These are phyloP conservation scores for Nannochloropsis salina DNA, from an alignment of 108 stramenopile species.

Conservation along the genomic window DNA sequence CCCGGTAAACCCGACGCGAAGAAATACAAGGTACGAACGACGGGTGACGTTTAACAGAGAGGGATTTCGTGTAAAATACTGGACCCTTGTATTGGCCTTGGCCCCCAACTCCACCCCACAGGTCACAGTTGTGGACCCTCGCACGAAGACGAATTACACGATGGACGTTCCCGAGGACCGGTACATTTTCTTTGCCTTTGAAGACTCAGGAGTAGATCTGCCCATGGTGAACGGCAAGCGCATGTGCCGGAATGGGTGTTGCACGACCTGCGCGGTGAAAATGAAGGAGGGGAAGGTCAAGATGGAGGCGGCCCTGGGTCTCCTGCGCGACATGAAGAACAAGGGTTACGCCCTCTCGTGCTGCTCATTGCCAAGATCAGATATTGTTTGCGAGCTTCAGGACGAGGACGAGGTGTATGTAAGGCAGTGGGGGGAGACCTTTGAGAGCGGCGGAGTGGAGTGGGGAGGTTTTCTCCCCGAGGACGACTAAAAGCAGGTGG, in stretches of 20 bases:
- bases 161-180: constrained; percentile 53
- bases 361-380: constrained; percentile 51
- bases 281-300: constrained; percentile 52
- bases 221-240: constrained; percentile 50
- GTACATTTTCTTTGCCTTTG: constrained; percentile 52
- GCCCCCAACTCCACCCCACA: background rate
- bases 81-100: too few species aligned
- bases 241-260: constrained; percentile 57
- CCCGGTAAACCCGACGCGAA: constrained; percentile 52
- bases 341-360: constrained; percentile 52
- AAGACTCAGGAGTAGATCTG: constrained; percentile 47
- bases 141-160: constrained; percentile 14
- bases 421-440: constrained; percentile 52
- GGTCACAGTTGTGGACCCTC: constrained; percentile 10
- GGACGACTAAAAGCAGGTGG: constrained; percentile 39
- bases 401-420: constrained; percentile 57
- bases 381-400: constrained; percentile 44
- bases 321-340: constrained; percentile 47
- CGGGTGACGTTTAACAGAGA: background rate
- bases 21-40: constrained; percentile 32
- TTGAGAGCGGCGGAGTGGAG: constrained; percentile 54
- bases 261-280: constrained; percentile 54
- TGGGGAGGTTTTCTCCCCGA: constrained; percentile 54
- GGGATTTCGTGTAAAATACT: too few species aligned
- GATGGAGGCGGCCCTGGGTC: constrained; percentile 50